Base-by-base conservation (phyloP, 2,329 filamentous ascomycete genomes). In the Nigrospora sphaerica region DNA sequence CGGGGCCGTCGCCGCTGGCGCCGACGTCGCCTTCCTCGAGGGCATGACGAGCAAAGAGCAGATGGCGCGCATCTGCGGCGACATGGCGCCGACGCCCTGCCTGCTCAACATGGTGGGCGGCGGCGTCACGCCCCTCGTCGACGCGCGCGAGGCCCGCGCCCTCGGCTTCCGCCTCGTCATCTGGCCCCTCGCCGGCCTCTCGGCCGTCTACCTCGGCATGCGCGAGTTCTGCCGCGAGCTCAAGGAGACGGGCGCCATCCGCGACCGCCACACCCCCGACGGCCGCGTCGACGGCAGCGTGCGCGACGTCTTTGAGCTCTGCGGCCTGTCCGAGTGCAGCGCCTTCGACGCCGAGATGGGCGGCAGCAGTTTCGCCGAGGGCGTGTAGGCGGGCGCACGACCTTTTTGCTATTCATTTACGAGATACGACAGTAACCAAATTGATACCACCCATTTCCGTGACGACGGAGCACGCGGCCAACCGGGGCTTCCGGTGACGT, bases 21-120 rank as follows among this genome's bases (percentile, higher is more conserved):
- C 75, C 14, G 77, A 80, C 54, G 70, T 70, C 2, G 69, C 70
- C 2, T 73, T 80, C 51, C 66, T 80, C 9, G 77, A 81, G 55
- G 77, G 75, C 16, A 64, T 78, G 36, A 66, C 61, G 14, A 66
- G 60, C 11, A 60, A 63, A 19, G 72, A 74, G 33, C 63, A 77
- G 50, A 71, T 69, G 33, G 54, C 57, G 38, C 53, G 57, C 39
- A 62, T 67, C 3, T 66, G 69, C 18, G 52, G 62, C 36, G 68
- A 72, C 23, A 38, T 57, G 49, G 45, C 52, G 17, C 61, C 60
- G 6, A 62, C 58, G 39, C 61, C 60, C 14, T 61, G 57, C 43
- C 52, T 63, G 18, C 44, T 65, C 31, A 62, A 65, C 49, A 61
- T 63, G 56, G 59, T 65, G 0, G 45, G 52, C 6, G 60, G 62